A percentile compares a stretch with the other conserved stretches of the same genome.
These are phyloP conservation scores for Starmerella floris DNA, from an alignment of 805 yeast genomes.

Conservation along the genomic window DNA sequence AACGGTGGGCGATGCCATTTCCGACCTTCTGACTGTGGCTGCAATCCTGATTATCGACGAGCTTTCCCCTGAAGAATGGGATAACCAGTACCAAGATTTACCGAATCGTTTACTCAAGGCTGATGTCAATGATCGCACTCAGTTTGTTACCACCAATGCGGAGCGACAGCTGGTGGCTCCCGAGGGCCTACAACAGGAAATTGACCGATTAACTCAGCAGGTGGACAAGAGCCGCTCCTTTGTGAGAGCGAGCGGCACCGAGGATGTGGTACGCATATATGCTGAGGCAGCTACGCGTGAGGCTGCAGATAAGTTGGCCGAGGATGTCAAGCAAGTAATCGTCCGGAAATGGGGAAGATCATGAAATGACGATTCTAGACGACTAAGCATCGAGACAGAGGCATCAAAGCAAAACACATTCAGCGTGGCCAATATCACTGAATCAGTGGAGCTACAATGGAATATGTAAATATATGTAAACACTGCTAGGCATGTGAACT, in stretches of 20 bases:
- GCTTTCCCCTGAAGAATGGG: slow-evolving; percentile 61
- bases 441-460: too few relatives aligned
- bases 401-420: background rate
- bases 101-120: slow-evolving; percentile 79
- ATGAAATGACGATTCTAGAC: background rate
- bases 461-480: too few relatives aligned
- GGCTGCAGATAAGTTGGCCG: slow-evolving; percentile 36
- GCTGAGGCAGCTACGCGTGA: slow-evolving; percentile 61
- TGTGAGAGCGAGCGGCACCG: slow-evolving; percentile 96
- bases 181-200: slow-evolving; percentile 55
- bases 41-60: slow-evolving; percentile 45
- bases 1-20: slow-evolving; percentile 95
- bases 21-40: slow-evolving; percentile 75
- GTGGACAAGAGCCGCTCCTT: slow-evolving; percentile 63
- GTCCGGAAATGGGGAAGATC: slow-evolving; percentile 4
- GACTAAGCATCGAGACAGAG: too few relatives aligned
- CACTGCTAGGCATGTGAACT: too few relatives aligned
- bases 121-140: slow-evolving; percentile 64
- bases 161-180: slow-evolving; percentile 75
- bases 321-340: slow-evolving; percentile 24
- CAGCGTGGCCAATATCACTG: background rate
- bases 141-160: slow-evolving; percentile 77
- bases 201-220: slow-evolving; percentile 50
- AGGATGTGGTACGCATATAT: slow-evolving; percentile 90
- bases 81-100: slow-evolving; percentile 59